Evolutionary conservation across 2,329 filamentous ascomycete species (phyloP), one percentile per base, ranked within the genome.

Genomic region (Colletotrichum horii): DNA sequence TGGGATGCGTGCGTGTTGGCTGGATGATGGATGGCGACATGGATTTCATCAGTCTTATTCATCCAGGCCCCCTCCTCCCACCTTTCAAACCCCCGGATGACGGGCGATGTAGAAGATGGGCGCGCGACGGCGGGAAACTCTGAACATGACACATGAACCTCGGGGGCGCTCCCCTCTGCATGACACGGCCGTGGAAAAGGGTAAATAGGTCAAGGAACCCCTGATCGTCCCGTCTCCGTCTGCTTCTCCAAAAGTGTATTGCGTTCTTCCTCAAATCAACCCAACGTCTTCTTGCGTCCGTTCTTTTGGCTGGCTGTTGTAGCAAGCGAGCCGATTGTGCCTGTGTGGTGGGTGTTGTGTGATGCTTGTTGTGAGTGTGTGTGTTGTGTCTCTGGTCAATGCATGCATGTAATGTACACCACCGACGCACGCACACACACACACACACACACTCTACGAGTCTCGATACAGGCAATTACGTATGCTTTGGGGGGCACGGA

Each of bases 241-340:
- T 48, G 66, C 66, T 61, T 52, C 48, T 48, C n/a, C 48, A n/a
- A 36, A 66, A 38, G 26, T 24, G n/a, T 74, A 38, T 38, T 65
- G 30, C 64, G 56, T 73, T 68, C 70, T 48, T 52, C 12, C 19
- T 28, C 58, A 28, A 34, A 24, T 48, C 67, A 75, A 65, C 74
- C 74, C 70, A 75, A 73, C 64, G 58, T 75, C 43, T 69, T 34
- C 43, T 69, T 75, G 34, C 62, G 64, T 73, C 74, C 71, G 64
- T 68, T 75, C 64, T 68, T 62, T 62, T 36, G 32, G 32, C 52
- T 34, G 28, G 34, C 32, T 65, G 22, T 64, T 22, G 30, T 56
- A 28, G 69, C 58, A 52, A 74, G 64, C 65, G 64, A 75, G 66
- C 64, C 74, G 73, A 75, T 38, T 68, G 66, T 60, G 52, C 36